Evolutionary conservation across 2,329 filamentous ascomycete genomes (phyloP).

Genomic region (Colletotrichum spinosum): DNA sequence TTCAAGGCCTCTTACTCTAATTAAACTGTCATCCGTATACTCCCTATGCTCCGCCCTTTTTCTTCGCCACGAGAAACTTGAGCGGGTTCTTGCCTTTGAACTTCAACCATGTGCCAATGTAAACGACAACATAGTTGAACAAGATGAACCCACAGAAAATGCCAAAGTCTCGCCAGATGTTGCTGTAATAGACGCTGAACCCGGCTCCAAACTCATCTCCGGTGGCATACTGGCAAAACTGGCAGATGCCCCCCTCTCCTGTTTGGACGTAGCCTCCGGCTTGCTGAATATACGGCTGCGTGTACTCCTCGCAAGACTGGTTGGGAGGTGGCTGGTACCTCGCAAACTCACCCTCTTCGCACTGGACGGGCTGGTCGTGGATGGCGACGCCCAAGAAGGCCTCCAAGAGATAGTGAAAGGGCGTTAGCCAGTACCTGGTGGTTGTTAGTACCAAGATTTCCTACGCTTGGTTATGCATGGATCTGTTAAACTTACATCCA

Average conservation of each 20-base stretch:
- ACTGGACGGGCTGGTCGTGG: slow-evolving; percentile 66
- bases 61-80: slow-evolving; percentile 45
- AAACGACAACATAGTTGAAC: slow-evolving; percentile 68
- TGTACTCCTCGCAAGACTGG: slow-evolving; percentile 71
- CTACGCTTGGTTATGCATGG: not conserved
- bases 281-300: slow-evolving; percentile 60
- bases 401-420: slow-evolving; percentile 75
- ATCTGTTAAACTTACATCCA: slow-evolving; percentile 57
- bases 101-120: slow-evolving; percentile 52
- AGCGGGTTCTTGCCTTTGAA: slow-evolving; percentile 54
- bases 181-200: slow-evolving; percentile 70
- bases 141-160: slow-evolving; percentile 72
- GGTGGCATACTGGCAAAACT: slow-evolving; percentile 71
- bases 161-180: slow-evolving; percentile 76
- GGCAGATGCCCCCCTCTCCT: slow-evolving; percentile 67
- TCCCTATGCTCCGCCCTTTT: slow-evolving; percentile 29
- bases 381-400: slow-evolving; percentile 68
- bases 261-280: slow-evolving; percentile 71
- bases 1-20: not conserved
- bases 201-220: slow-evolving; percentile 70
- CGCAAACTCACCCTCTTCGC: slow-evolving; percentile 67
- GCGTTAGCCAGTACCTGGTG: slow-evolving; percentile 68
- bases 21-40: not conserved
- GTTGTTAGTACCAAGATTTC: not conserved
- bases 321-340: slow-evolving; percentile 69